A percentile compares a stretch with the other conserved stretches of the same genome.
Evolutionary conservation across 2,329 filamentous ascomycete species (phyloP).

Genomic region (Epichloe typhina): DNA sequence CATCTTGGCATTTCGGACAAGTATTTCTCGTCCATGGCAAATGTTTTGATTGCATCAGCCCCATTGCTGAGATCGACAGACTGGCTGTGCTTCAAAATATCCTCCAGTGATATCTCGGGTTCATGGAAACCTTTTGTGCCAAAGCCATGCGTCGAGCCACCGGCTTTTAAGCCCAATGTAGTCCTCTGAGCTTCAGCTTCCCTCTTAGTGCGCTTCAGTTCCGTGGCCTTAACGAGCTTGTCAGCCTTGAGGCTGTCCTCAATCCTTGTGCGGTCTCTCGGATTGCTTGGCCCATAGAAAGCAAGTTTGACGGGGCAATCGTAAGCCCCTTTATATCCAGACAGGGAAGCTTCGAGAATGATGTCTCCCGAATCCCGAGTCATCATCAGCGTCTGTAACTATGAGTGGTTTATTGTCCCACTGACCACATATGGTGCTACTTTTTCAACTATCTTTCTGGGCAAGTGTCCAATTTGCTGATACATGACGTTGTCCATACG

Average conservation of each 20-base stretch:
- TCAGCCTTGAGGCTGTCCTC: constrained; percentile 50
- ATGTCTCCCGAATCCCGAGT: constrained; percentile 43
- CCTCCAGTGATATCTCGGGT: constrained; percentile 39
- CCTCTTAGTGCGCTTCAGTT: constrained; percentile 39
- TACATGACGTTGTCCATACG: constrained; percentile 64
- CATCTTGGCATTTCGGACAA: constrained; percentile 61
- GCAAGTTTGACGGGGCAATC: constrained; percentile 61
- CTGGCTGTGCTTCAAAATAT: constrained; percentile 53
- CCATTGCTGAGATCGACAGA: constrained; percentile 53
- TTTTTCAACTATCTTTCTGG: constrained; percentile 52
- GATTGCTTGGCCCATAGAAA: constrained; percentile 54
- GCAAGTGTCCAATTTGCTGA: constrained; percentile 67
- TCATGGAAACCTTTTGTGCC: constrained; percentile 14
- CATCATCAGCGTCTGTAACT: background rate
- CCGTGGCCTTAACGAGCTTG: constrained; percentile 45
- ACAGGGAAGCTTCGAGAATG: constrained; percentile 54
- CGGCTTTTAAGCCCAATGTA: constrained; percentile 25
- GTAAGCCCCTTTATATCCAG: constrained; percentile 49
- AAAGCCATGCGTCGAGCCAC: constrained; percentile 25
- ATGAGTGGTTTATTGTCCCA: background rate
- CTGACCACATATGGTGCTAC: constrained; percentile 58
- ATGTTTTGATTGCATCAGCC: constrained; percentile 51
- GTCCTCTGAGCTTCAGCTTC: constrained; percentile 40
- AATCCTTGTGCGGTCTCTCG: constrained; percentile 37
- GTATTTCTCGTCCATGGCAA: constrained; percentile 58